phyloP scores from a whole-genome alignment of 2,329 filamentous ascomycete genomes.

The Lachnellula hyalina region DNA sequence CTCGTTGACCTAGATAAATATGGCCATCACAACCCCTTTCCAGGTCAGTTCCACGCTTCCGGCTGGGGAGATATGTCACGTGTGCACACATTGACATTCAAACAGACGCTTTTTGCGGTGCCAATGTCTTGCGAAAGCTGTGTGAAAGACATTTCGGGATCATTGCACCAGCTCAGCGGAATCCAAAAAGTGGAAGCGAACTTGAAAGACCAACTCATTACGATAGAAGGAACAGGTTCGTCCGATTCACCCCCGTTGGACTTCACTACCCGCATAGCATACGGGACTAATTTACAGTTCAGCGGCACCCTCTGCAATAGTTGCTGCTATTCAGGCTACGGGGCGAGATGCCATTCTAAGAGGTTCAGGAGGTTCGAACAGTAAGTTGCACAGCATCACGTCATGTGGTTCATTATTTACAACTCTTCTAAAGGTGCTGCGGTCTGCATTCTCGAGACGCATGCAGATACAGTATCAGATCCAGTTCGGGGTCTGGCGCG shows the following conservation, averaged over 20 bases:
- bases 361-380: conserved; percentile 79
- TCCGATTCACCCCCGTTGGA: conserved; percentile 18
- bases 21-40: conserved; percentile 32
- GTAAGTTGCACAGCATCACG: conserved; percentile 45
- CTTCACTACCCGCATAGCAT: neutral
- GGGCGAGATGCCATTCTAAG: conserved; percentile 92
- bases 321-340: conserved; percentile 80
- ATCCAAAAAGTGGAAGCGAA: conserved; percentile 79
- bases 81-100: conserved; percentile 14
- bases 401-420: conserved; percentile 4
- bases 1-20: conserved; percentile 9
- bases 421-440: conserved; percentile 55
- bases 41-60: conserved; percentile 23
- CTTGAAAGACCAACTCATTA: conserved; percentile 76
- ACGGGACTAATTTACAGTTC: conserved; percentile 15
- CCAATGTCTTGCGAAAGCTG: conserved; percentile 88
- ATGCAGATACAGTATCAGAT: conserved; percentile 53
- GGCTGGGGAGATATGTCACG: conserved; percentile 16
- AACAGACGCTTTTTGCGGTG: conserved; percentile 86
- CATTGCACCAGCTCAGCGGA: conserved; percentile 70
- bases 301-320: conserved; percentile 84
- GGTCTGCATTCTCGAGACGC: conserved; percentile 93
- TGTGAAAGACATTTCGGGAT: conserved; percentile 77
- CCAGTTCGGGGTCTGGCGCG: conserved; percentile 81
- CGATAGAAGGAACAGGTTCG: conserved; percentile 75